Evolutionary conservation across 2,329 filamentous ascomycete species (phyloP).

Genomic region (Grosmannia serpens): DNA sequence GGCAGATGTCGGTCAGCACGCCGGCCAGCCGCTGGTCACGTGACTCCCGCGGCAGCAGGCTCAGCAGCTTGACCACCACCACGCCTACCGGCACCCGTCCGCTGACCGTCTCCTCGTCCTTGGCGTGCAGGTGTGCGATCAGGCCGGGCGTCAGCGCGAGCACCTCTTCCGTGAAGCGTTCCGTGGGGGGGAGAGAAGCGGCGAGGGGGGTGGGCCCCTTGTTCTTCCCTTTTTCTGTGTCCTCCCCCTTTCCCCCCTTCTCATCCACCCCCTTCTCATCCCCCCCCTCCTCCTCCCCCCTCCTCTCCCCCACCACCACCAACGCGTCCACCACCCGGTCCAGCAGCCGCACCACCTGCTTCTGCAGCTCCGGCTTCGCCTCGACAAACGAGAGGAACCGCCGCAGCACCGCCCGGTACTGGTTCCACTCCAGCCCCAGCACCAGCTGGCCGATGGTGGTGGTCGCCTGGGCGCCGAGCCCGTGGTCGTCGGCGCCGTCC

Average conservation of each 20-base stretch:
- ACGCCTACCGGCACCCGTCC: slow-evolving; percentile 83
- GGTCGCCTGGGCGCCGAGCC: slow-evolving; percentile 78
- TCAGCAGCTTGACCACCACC: slow-evolving; percentile 77
- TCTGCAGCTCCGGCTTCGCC: slow-evolving; percentile 71
- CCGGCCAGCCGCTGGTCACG: slow-evolving; percentile 66
- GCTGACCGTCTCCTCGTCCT: slow-evolving; percentile 90
- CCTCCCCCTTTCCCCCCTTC: slow-evolving; percentile 22
- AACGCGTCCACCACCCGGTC: slow-evolving; percentile 73
- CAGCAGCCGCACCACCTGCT: slow-evolving; percentile 72
- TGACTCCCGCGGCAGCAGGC: slow-evolving; percentile 61
- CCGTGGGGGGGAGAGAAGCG: slow-evolving; percentile 51
- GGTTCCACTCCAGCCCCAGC: slow-evolving; percentile 73
- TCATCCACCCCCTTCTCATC: slow-evolving; percentile 27
- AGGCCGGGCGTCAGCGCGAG: slow-evolving; percentile 66
- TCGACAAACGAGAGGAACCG: slow-evolving; percentile 75
- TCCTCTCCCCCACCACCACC: slow-evolving; percentile 33
- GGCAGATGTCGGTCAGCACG: slow-evolving; percentile 82
- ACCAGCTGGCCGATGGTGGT: slow-evolving; percentile 65
- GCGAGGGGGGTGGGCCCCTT: slow-evolving; percentile 34
- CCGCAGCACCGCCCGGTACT: slow-evolving; percentile 75
- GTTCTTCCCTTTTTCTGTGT: slow-evolving; percentile 11
- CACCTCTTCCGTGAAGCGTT: slow-evolving; percentile 64
- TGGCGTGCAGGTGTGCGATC: slow-evolving; percentile 78
- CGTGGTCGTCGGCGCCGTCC: slow-evolving; percentile 66
- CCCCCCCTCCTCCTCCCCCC: slow-evolving; percentile 14